phyloP scores from a whole-genome alignment of 2,329 filamentous ascomycete species.

The Leptographium flavum region DNA sequence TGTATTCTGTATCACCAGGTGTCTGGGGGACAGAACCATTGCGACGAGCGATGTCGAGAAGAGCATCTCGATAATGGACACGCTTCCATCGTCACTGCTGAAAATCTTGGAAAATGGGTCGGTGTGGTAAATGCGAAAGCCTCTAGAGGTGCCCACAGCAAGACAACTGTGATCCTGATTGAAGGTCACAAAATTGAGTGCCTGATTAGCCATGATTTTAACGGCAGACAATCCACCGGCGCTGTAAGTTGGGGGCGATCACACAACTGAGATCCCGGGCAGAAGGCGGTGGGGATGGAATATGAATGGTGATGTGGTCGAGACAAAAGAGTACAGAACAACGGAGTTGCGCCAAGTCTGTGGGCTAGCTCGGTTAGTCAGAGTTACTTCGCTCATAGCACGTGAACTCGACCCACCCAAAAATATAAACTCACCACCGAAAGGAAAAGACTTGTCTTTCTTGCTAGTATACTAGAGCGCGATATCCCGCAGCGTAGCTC shows the following conservation, averaged over 20 bases:
- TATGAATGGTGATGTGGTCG: constrained; percentile 1
- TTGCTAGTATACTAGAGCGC: too few relatives aligned
- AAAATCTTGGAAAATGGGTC: constrained; percentile 93
- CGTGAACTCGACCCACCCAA: too few relatives aligned
- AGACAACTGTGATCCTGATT: constrained; percentile 98
- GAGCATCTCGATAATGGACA: constrained; percentile 94
- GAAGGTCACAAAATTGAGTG: constrained; percentile 96
- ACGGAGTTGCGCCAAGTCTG: too few relatives aligned
- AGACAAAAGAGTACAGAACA: background rate
- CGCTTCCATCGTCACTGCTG: constrained; percentile 86
- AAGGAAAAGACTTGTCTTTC: too few relatives aligned
- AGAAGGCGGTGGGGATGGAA: constrained; percentile 1
- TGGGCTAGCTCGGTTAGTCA: too few relatives aligned
- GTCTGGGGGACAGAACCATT: constrained; percentile 77
- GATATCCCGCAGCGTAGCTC: background rate
- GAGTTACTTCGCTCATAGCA: too few relatives aligned
- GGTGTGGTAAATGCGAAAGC: constrained; percentile 92
- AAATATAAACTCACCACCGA: too few relatives aligned
- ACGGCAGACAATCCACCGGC: constrained; percentile 6
- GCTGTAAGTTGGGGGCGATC: background rate
- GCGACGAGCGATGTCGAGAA: constrained; percentile 96
- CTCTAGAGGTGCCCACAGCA: constrained; percentile 85
- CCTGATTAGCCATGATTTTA: constrained; percentile 46
- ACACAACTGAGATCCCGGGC: background rate
- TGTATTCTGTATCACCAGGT: constrained; percentile 93